phyloP scores from a whole-genome alignment of 2,329 filamentous ascomycete species.

The Aspergillus viridinutans region DNA sequence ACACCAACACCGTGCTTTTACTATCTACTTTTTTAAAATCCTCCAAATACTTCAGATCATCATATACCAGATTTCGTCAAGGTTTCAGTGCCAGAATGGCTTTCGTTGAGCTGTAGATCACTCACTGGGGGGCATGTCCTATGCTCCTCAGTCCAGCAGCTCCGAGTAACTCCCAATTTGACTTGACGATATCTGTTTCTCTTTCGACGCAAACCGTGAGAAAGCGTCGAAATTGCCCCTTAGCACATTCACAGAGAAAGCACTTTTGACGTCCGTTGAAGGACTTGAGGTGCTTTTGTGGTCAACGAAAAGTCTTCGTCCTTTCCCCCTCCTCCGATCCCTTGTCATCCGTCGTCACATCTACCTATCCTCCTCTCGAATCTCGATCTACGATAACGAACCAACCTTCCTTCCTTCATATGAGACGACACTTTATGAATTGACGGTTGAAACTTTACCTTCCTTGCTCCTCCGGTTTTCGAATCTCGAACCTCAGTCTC shows the following conservation, averaged over 20 bases:
- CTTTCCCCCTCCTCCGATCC: conserved; percentile 10
- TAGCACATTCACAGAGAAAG: conserved; percentile 37
- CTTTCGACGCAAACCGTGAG: conserved; percentile 42
- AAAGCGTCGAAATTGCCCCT: conserved; percentile 60
- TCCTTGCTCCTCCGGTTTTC: conserved; percentile 3
- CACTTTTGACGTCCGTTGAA: conserved; percentile 31
- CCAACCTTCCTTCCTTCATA: not conserved
- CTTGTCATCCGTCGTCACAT: conserved; percentile 10
- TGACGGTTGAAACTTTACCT: conserved; percentile 9
- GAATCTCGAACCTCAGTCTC: not conserved
- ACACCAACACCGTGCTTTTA: not conserved
- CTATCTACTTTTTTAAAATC: conserved; percentile 5
- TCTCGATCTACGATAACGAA: conserved; percentile 9
- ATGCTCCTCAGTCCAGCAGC: conserved; percentile 80
- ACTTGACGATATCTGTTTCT: conserved; percentile 53
- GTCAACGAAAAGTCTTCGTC: conserved; percentile 11
- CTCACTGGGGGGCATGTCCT: conserved; percentile 67
- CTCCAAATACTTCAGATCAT: conserved; percentile 13
- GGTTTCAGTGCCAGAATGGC: conserved; percentile 64
- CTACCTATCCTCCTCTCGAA: conserved; percentile 6
- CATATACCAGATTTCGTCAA: conserved; percentile 63
- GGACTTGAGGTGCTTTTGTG: conserved; percentile 36
- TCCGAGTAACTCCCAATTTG: conserved; percentile 61
- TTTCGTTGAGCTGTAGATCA: conserved; percentile 88
- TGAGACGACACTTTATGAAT: conserved; percentile 12